Percentiles rank a stretch among this genome's conserved stretches.
Evolutionary conservation across 2,329 filamentous ascomycete species (phyloP).

Genomic region (Xylariomycetidae sp.): DNA sequence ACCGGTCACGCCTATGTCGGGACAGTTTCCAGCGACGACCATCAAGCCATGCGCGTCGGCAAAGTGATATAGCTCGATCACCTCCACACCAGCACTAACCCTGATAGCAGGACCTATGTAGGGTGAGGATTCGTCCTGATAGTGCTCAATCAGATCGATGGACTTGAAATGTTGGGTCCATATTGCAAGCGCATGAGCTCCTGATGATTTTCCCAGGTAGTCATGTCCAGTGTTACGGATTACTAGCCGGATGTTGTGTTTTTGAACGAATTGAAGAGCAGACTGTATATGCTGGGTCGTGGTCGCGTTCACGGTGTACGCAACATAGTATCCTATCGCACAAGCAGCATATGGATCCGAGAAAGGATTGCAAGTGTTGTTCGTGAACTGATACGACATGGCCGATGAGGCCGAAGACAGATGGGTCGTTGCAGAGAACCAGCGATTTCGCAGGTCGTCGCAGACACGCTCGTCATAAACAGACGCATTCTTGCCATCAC

Average conservation of each 20-base stretch:
- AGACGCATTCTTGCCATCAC: conserved; percentile 18
- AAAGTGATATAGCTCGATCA: conserved; percentile 46
- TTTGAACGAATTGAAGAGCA: conserved; percentile 25
- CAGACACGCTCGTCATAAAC: conserved; percentile 34
- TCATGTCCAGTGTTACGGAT: conserved; percentile 41
- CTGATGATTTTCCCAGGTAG: conserved; percentile 19
- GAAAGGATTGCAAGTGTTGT: conserved; percentile 34
- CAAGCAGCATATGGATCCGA: conserved; percentile 36
- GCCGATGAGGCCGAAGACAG: conserved; percentile 8
- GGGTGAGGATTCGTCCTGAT: not conserved
- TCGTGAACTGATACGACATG: conserved; percentile 20
- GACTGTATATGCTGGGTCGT: conserved; percentile 9
- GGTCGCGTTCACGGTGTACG: conserved; percentile 21
- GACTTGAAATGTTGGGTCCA: conserved; percentile 18
- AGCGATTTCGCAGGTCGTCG: conserved; percentile 7
- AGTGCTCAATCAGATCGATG: conserved; percentile 7
- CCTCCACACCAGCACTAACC: conserved; percentile 49
- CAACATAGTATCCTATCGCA: conserved; percentile 29
- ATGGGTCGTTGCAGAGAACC: conserved; percentile 12
- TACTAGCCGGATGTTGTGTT: conserved; percentile 33
- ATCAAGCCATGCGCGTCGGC: conserved; percentile 41
- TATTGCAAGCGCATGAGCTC: conserved; percentile 15
- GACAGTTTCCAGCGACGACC: conserved; percentile 49
- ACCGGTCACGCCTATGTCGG: conserved; percentile 43
- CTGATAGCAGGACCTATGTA: conserved; percentile 48